Base-by-base conservation (phyloP, 768 basidiomycete species). In the Boletellus sp. region DNA sequence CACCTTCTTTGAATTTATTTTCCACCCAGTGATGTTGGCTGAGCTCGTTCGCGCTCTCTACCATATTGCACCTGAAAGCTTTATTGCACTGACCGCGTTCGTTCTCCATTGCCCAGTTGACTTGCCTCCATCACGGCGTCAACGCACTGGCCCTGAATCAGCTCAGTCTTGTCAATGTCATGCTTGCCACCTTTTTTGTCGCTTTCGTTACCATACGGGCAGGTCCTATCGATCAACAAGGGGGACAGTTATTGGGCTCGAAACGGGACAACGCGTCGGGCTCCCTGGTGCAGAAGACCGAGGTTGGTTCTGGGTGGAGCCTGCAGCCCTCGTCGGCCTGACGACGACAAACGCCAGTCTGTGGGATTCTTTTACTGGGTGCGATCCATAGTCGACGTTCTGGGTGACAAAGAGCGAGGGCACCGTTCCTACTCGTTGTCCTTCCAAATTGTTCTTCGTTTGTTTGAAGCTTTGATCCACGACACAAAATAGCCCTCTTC, bases 31-130 rank as follows among this genome's bases (percentile, higher is more conserved):
- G 19, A 16, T 37, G 17, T 22, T 31, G n/a, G 33, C 11, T 2
- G 15, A n/a, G 22, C 57, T 53, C 23, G 35, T 60, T 11, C 53
- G 39, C 7, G 58, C 39, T n/a, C 49, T 67, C 16, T 59, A 40
- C 46, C 56, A 48, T 24, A 43, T 67, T 1, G 59, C 63, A 2
- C 57, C 57, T 33, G 58, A 63, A 13, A 65, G 63, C 39, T 67
- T 67, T 39, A 33, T 60, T 20, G 50, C 62, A n/a, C 66, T 64
- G 1, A 38, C 47, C 5, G 8, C 42, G 19, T 42, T 56, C 42
- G 19, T 42, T 56, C 17, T 55, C 54, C 11, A 42, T 55, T 19
- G 42, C 11, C 10, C 53, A 48, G 32, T 44, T 54, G n/a, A 15
- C 55, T 22, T 44, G 37, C 1, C 15, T 39, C 20, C 49, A 54